Percentiles rank a stretch among this genome's conserved stretches.
These are phyloP conservation scores for Geotrichum histeridarum DNA, from an alignment of 1,139 yeast species.

Conservation along the genomic window DNA sequence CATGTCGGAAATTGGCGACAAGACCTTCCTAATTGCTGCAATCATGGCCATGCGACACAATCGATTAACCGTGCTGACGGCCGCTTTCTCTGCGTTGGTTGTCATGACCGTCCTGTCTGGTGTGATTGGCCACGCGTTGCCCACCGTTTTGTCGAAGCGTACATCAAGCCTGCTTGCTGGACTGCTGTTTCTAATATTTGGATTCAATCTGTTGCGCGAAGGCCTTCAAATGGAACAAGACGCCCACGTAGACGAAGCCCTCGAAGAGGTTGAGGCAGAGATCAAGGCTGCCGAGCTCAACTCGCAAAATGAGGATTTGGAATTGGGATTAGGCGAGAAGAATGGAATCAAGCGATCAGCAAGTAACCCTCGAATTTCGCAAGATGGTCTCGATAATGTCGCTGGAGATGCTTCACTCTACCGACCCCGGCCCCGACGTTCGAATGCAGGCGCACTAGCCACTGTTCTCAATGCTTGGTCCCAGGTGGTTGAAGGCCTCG, in stretches of 20 bases:
- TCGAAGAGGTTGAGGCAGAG: slow-evolving; percentile 96
- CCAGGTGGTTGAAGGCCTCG: slow-evolving; percentile 37
- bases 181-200: slow-evolving; percentile 73
- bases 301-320: slow-evolving; percentile 49
- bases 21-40: slow-evolving; percentile 93
- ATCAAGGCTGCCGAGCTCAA: slow-evolving; percentile 61
- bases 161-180: slow-evolving; percentile 81
- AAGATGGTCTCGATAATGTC: slow-evolving; percentile 32
- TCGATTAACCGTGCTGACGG: slow-evolving; percentile 71
- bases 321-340: slow-evolving; percentile 35
- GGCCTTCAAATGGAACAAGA: slow-evolving; percentile 77
- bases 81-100: slow-evolving; percentile 82
- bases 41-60: slow-evolving; percentile 96
- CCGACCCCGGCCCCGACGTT: slow-evolving; percentile 25
- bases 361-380: slow-evolving; percentile 32
- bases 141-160: slow-evolving; percentile 72
- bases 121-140: slow-evolving; percentile 85
- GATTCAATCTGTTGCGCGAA: slow-evolving; percentile 67
- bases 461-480: slow-evolving; percentile 23
- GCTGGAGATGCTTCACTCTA: slow-evolving; percentile 28
- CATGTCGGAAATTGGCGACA: slow-evolving; percentile 93
- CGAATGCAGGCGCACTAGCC: slow-evolving; percentile 18
- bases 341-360: slow-evolving; percentile 29
- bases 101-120: slow-evolving; percentile 92
- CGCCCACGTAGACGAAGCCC: slow-evolving; percentile 86